Evolutionary conservation across 75 land plant genomes (phyloP), one percentile per base, ranked within the genome.

Genomic region (Cupressus sempervirens): DNA sequence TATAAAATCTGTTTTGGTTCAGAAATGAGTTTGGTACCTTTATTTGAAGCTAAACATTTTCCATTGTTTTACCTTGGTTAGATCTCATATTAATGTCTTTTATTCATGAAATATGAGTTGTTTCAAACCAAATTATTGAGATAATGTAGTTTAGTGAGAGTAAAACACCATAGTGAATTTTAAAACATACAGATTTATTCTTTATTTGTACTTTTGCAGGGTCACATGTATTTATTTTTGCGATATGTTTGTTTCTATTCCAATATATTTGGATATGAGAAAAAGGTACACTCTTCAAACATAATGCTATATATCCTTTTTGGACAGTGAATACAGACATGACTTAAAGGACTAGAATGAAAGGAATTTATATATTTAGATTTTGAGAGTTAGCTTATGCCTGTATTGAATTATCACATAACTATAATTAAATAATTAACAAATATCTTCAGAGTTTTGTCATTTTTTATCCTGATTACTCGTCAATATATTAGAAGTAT

Each of bases 221-320:
- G 99, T 12, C 99, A 98, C 83, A 96, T 98, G 98, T 98, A 98
- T 84, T 84, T 98, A 70, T 98, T 98, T 91, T 87, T 89, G 83
- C 98, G 86, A 48, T 93, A 93, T 82, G 89, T 98, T 48, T 98
- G 99, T 89, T 98, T 98, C 86, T 98, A 98, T 84, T 94, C 99
- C 79, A 98, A 98, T 88, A 93, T 98, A 67, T 96, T 98, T 92
- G 99, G 99, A 36, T 98, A 92, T 89, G 99, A 98, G 88, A 96
- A 96, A 83, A 98, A 98, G 96, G 98, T 96, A 90, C 35, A 56
- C 74, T 23, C 36, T 62, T 5, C 23, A 62, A 62, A 23, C 26
- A 29, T 23, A 62, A 62, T 62, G 67, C 26, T 26, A 23, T 20
- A 72, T 30, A 1, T 32, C 74, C 3, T 72, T 11, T 29, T 72